phyloP scores from a whole-genome alignment of 192 early-diverging fungal species.

The Pilaira anomala region DNA sequence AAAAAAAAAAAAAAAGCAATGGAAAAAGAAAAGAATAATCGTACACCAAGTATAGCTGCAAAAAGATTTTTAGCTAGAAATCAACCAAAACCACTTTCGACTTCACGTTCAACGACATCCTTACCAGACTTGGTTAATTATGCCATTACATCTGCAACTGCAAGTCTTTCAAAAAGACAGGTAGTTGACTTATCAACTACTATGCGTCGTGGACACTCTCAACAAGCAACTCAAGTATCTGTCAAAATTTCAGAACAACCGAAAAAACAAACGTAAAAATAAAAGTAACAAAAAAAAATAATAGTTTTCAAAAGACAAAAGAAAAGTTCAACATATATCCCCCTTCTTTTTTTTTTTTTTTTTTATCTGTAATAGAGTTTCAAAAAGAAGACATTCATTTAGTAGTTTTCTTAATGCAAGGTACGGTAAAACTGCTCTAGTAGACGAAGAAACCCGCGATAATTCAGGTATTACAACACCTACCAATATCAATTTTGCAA shows the following conservation, averaged over 20 bases:
- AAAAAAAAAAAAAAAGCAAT: background rate
- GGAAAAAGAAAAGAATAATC: background rate
- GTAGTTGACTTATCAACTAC: background rate
- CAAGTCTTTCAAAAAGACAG: background rate
- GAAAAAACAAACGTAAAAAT: background rate
- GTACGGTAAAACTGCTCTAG: slow-evolving; percentile 5
- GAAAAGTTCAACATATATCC: too few species aligned
- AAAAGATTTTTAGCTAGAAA: slow-evolving; percentile 1
- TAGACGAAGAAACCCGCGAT: background rate
- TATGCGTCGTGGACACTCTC: slow-evolving; percentile 20
- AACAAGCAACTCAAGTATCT: background rate
- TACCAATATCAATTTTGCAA: background rate
- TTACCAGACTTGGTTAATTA: slow-evolving; percentile 10
- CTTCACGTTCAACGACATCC: slow-evolving; percentile 7
- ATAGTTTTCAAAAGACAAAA: background rate
- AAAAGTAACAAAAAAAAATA: background rate
- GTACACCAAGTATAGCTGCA: background rate
- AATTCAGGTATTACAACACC: background rate
- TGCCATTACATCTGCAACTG: background rate
- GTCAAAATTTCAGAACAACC: background rate
- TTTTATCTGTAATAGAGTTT: slow-evolving; percentile 6
- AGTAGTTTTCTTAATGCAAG: slow-evolving; percentile 30
- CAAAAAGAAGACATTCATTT: slow-evolving; percentile 30
- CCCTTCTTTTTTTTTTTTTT: background rate
- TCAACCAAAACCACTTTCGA: background rate